These are phyloP conservation scores for Teunomyces lycoperdinae DNA, from an alignment of 805 yeast species.

Conservation along the genomic window DNA sequence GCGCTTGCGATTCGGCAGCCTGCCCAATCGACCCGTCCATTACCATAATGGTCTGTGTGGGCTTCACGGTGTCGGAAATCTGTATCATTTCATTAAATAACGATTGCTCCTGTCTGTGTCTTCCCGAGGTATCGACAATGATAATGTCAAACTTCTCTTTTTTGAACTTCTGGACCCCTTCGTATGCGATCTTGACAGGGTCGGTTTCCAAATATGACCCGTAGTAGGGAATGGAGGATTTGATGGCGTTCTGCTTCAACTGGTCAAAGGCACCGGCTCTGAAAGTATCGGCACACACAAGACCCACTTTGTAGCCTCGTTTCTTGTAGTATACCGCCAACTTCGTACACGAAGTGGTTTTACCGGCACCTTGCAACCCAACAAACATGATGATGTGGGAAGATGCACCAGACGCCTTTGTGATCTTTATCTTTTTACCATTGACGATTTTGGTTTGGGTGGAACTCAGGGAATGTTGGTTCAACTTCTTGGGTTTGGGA, in stretches of 20 bases:
- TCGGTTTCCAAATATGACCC: constrained; percentile 96
- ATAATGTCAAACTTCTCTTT: constrained; percentile 89
- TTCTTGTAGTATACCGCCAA: constrained; percentile 91
- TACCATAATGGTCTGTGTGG: constrained; percentile 97
- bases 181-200: constrained; percentile 87
- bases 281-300: constrained; percentile 98
- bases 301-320: constrained; percentile 90
- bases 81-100: constrained; percentile 93
- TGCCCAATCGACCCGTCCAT: constrained; percentile 97
- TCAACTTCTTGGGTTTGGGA: constrained; percentile 84
- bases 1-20: constrained; percentile 94
- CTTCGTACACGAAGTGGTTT: constrained; percentile 96
- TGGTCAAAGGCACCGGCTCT: constrained; percentile 99
- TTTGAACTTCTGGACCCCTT: constrained; percentile 89
- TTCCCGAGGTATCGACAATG: constrained; percentile 96
- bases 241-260: constrained; percentile 93
- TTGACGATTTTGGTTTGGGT: constrained; percentile 17
- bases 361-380: constrained; percentile 98
- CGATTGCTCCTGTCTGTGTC: constrained; percentile 93
- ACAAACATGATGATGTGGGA: constrained; percentile 88
- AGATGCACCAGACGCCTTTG: constrained; percentile 16
- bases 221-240: constrained; percentile 89
- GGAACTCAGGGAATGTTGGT: constrained; percentile 10
- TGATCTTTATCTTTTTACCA: constrained; percentile 25
- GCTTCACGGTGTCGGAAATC: constrained; percentile 80